These are phyloP conservation scores for Dryas drummondii DNA, from an alignment of 306 rosid species.

Conservation along the genomic window DNA sequence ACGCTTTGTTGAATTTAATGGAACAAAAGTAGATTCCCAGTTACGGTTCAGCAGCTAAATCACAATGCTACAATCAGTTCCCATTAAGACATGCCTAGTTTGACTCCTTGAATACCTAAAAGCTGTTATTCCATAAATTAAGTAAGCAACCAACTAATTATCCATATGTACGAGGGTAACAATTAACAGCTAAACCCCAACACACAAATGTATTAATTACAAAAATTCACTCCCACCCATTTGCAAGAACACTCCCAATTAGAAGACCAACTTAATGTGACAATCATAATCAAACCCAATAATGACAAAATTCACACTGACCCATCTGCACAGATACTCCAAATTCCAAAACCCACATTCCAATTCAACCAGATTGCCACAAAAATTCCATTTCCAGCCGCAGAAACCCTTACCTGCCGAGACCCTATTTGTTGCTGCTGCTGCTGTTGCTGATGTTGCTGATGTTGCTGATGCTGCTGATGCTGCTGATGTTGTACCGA, in stretches of 20 bases:
- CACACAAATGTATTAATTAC: conserved; percentile 33
- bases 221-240: conserved; percentile 10
- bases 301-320: conserved; percentile 18
- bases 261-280: not conserved
- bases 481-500: conserved; percentile 77
- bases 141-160: conserved; percentile 29
- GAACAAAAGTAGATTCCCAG: conserved; percentile 20
- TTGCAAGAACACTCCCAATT: conserved; percentile 15
- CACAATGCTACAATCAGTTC: conserved; percentile 36
- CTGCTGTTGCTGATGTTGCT: conserved; percentile 12
- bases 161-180: conserved; percentile 18
- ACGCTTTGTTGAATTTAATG: conserved; percentile 34
- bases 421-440: conserved; percentile 63
- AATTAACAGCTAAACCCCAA: not conserved
- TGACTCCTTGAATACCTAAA: conserved; percentile 34
- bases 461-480: conserved; percentile 21
- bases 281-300: conserved; percentile 3
- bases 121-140: conserved; percentile 19
- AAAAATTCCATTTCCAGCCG: conserved; percentile 15
- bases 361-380: conserved; percentile 25
- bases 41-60: conserved; percentile 26
- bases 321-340: conserved; percentile 30
- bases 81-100: conserved; percentile 44
- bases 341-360: conserved; percentile 21
- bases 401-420: conserved; percentile 74